Evolutionary conservation across 2,329 filamentous ascomycete species (phyloP).

Genomic region (Talaromyces pinophilus): DNA sequence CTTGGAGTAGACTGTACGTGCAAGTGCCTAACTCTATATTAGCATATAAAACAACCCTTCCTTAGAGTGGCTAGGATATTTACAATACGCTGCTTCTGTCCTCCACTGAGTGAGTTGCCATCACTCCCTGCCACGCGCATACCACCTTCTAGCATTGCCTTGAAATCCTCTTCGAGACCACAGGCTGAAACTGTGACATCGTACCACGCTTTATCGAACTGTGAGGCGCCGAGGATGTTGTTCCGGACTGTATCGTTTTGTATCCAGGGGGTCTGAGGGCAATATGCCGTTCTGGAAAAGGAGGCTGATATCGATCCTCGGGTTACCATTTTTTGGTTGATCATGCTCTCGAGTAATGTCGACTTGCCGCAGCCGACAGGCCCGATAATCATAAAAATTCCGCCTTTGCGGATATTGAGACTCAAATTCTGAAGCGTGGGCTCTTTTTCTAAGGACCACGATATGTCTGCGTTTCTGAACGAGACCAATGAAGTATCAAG

Average conservation of each 20-base stretch:
- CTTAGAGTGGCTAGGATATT: not conserved
- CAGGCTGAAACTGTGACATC: slow-evolving; percentile 30
- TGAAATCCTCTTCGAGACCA: slow-evolving; percentile 41
- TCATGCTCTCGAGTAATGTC: slow-evolving; percentile 32
- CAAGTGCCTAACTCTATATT: slow-evolving; percentile 27
- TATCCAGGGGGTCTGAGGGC: slow-evolving; percentile 37
- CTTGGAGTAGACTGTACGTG: slow-evolving; percentile 54
- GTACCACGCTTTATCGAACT: slow-evolving; percentile 34
- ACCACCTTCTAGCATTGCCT: slow-evolving; percentile 42
- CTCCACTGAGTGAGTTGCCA: slow-evolving; percentile 55
- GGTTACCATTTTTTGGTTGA: not conserved
- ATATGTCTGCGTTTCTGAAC: slow-evolving; percentile 5
- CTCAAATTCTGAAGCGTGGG: not conserved
- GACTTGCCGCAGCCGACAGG: slow-evolving; percentile 57
- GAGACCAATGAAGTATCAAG: not conserved
- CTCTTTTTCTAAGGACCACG: not conserved
- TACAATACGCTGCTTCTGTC: slow-evolving; percentile 48
- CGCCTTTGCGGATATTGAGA: not conserved
- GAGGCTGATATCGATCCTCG: not conserved
- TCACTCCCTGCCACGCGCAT: slow-evolving; percentile 53
- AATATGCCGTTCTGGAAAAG: slow-evolving; percentile 35
- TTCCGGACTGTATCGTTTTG: slow-evolving; percentile 35
- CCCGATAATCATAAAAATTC: slow-evolving; percentile 43
- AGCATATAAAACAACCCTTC: not conserved
- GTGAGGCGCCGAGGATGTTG: slow-evolving; percentile 33